Percentiles rank a stretch among this genome's conserved stretches.
Evolutionary conservation across 345 rosid genomes (phyloP).

Genomic region (Bruguiera gymnorhiza): DNA sequence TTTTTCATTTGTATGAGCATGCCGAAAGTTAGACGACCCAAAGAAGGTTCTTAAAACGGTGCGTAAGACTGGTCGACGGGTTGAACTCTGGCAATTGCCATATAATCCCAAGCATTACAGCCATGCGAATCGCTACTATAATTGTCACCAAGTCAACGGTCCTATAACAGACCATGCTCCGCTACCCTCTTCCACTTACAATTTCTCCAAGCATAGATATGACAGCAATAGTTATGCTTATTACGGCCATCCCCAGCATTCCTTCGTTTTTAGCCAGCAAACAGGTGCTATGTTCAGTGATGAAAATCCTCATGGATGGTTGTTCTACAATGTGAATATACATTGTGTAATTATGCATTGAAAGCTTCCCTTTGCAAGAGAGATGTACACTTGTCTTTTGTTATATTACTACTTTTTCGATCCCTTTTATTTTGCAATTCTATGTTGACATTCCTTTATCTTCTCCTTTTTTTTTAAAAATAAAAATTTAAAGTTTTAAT

Average conservation of each 20-base stretch:
- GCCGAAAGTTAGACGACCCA: conserved; percentile 79
- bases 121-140: conserved; percentile 28
- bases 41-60: conserved; percentile 72
- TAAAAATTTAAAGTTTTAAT: too few species aligned
- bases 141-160: conserved; percentile 63
- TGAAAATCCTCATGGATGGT: conserved; percentile 78
- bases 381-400: not conserved
- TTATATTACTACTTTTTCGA: too few species aligned
- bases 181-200: conserved; percentile 67
- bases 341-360: not conserved
- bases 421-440: too few species aligned
- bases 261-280: conserved; percentile 53
- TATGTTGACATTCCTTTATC: too few species aligned
- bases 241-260: conserved; percentile 40
- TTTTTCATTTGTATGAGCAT: conserved; percentile 25
- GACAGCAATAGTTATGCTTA: conserved; percentile 45
- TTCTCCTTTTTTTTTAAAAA: too few species aligned
- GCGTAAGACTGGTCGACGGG: conserved; percentile 68
- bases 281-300: conserved; percentile 71
- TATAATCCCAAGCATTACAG: conserved; percentile 47
- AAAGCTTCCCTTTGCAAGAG: not conserved
- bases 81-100: conserved; percentile 87
- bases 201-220: conserved; percentile 84
- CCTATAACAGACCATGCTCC: conserved; percentile 45
- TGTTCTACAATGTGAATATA: conserved; percentile 66